Percentiles rank a stretch among this genome's conserved stretches.
These are phyloP conservation scores for Neltuma alba DNA, from an alignment of 306 rosid species.

Conservation along the genomic window DNA sequence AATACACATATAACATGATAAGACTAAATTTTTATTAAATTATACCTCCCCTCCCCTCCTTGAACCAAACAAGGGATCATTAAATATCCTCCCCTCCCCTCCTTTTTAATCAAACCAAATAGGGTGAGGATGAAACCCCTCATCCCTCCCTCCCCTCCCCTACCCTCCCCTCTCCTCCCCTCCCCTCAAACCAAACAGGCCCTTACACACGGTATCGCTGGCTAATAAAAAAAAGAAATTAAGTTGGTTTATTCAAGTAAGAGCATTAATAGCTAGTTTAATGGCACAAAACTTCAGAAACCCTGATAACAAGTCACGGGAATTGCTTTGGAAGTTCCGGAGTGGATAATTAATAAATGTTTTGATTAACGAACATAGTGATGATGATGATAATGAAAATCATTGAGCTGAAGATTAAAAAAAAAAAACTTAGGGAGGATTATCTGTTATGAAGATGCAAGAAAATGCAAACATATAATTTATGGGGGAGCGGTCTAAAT, in stretches of 20 bases:
- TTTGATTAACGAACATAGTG: neutral
- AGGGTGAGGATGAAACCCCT: too few relatives aligned
- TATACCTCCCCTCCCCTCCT: too few relatives aligned
- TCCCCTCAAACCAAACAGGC: too few relatives aligned
- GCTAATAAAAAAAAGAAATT: too few relatives aligned
- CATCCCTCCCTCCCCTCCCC: too few relatives aligned
- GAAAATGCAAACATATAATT: neutral
- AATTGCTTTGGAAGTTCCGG: conserved; percentile 34
- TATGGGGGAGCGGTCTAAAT: conserved; percentile 20
- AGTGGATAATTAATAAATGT: neutral
- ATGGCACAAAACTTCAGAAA: conserved; percentile 3
- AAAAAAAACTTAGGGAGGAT: neutral
- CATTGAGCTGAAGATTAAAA: neutral
- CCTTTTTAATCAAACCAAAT: too few relatives aligned
- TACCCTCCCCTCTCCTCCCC: too few relatives aligned
- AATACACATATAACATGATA: too few relatives aligned
- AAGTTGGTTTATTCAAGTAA: neutral
- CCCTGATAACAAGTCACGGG: neutral
- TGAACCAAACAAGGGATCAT: too few relatives aligned
- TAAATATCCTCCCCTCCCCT: too few relatives aligned
- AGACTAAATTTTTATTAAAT: too few relatives aligned
- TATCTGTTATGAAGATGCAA: neutral
- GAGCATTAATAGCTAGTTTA: neutral
- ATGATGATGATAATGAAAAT: conserved; percentile 22
- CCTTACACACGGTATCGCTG: too few relatives aligned